These are phyloP conservation scores for Corchorus olitorius DNA, from an alignment of 345 rosid genomes.

Conservation along the genomic window DNA sequence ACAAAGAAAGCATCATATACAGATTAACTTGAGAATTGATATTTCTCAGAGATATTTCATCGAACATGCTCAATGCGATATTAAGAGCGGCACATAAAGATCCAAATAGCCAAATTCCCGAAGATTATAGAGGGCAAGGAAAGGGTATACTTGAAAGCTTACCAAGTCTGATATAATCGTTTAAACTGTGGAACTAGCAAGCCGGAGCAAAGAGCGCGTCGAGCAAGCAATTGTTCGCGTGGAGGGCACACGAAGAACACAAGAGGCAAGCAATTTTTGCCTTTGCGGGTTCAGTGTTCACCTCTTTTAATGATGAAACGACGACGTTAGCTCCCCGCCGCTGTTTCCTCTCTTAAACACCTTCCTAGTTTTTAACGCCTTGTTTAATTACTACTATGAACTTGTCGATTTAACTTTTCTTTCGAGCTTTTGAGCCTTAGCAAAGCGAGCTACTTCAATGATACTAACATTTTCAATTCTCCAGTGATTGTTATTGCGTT, in stretches of 20 bases:
- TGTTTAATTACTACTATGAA: no score
- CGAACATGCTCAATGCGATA: background rate
- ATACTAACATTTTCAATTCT: no score
- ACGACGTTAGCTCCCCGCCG: background rate
- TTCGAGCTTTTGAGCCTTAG: no score
- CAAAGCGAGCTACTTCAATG: no score
- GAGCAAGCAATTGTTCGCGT: background rate
- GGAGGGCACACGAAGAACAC: background rate
- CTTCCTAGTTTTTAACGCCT: no score
- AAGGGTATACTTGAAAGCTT: background rate
- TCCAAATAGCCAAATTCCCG: background rate
- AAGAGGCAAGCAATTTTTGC: background rate
- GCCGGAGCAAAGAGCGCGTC: background rate
- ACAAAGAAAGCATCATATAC: background rate
- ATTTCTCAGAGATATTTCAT: background rate
- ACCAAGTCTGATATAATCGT: constrained; percentile 1
- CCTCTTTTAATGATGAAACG: background rate
- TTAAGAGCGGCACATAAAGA: background rate
- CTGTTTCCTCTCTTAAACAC: no score
- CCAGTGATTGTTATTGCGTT: no score
- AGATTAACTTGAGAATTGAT: background rate
- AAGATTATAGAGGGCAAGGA: background rate
- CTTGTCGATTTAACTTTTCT: no score
- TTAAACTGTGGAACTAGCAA: background rate
- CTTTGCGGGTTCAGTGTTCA: no score